phyloP scores from a whole-genome alignment of 139 green algal genomes.

The Mychonastes homosphaera region DNA sequence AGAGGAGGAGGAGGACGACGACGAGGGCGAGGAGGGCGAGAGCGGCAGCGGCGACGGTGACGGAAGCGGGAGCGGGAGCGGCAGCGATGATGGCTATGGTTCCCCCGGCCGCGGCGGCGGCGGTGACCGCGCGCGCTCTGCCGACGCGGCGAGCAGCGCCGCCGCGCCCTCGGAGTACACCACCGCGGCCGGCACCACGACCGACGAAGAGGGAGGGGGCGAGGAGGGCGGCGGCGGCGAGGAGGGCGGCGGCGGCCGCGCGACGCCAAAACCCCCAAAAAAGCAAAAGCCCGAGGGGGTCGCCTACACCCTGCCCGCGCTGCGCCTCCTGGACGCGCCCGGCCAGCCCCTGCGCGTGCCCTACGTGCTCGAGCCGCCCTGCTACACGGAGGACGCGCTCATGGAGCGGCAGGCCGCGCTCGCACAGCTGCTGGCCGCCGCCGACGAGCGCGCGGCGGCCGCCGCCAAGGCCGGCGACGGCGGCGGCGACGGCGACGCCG shows the following conservation, averaged over 20 bases:
- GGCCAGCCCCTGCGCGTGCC: conserved; percentile 23
- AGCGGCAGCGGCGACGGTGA: background rate
- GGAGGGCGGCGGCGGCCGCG: too few species aligned
- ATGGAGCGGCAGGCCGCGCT: conserved; percentile 32
- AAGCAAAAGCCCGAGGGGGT: too few species aligned
- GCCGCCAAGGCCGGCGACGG: background rate
- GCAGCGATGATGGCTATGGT: too few species aligned
- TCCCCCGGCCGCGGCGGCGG: conserved; percentile 1
- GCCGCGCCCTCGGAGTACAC: too few species aligned
- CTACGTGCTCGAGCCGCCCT: conserved; percentile 25
- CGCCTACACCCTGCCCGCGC: too few species aligned
- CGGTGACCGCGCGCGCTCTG: background rate
- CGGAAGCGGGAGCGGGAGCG: conserved; percentile 12
- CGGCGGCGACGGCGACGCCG: background rate
- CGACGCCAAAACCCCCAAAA: too few species aligned
- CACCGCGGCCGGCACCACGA: too few species aligned
- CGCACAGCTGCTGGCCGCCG: too few species aligned
- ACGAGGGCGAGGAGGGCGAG: background rate
- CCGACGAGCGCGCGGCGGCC: too few species aligned
- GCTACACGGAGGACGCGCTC: conserved; percentile 45
- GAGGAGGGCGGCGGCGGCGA: too few species aligned
- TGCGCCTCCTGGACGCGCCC: conserved; percentile 24
- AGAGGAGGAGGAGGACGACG: background rate
- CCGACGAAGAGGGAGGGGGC: too few species aligned
- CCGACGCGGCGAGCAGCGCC: background rate